phyloP scores from a whole-genome alignment of 164 flowering plant species.

The Piper longum region DNA sequence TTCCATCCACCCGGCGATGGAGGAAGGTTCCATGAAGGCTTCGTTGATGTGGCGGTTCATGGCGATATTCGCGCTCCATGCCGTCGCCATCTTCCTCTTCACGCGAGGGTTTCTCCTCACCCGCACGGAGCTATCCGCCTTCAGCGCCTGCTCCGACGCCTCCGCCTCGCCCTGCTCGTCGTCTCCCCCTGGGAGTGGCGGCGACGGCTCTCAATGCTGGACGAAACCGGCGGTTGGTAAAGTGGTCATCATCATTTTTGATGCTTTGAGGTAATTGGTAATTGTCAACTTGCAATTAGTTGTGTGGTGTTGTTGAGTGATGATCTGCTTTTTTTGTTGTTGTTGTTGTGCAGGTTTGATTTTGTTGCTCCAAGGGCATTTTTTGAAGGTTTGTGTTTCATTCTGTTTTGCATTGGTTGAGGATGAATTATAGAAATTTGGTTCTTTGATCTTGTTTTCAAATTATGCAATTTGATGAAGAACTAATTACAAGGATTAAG shows the following conservation, averaged over 20 bases:
- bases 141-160: slow-evolving; percentile 60
- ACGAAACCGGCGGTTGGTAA: slow-evolving; percentile 67
- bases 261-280: slow-evolving; percentile 55
- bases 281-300: background rate
- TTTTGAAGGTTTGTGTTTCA: slow-evolving; percentile 40
- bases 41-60: slow-evolving; percentile 25
- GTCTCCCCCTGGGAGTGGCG: slow-evolving; percentile 1
- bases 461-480: too few relatives aligned
- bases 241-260: slow-evolving; percentile 69
- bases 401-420: too few relatives aligned
- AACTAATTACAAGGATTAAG: too few relatives aligned
- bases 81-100: slow-evolving; percentile 52
- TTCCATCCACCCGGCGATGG: slow-evolving; percentile 3
- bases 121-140: slow-evolving; percentile 73
- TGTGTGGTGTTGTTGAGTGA: background rate
- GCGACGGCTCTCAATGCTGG: slow-evolving; percentile 35
- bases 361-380: slow-evolving; percentile 84
- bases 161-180: slow-evolving; percentile 44
- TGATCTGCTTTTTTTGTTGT: background rate
- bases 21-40: slow-evolving; percentile 11
- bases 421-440: too few relatives aligned
- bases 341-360: slow-evolving; percentile 49
- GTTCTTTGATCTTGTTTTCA: too few relatives aligned
- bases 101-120: slow-evolving; percentile 84
- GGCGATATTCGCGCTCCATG: slow-evolving; percentile 35